These are phyloP conservation scores for Colletotrichum coccodes DNA, from an alignment of 2,329 filamentous ascomycete species.

Conservation along the genomic window DNA sequence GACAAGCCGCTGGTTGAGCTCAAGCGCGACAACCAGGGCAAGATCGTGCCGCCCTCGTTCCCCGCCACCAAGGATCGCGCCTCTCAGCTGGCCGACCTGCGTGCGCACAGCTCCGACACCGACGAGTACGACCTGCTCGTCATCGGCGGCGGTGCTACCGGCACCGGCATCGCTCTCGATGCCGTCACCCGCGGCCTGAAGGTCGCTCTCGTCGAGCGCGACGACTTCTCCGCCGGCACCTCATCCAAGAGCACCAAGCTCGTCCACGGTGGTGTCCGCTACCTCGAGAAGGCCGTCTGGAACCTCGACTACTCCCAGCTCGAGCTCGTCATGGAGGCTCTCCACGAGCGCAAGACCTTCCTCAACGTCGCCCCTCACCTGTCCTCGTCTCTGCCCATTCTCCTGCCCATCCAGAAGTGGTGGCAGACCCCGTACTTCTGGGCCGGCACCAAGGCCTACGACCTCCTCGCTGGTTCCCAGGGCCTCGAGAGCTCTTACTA, in stretches of 20 bases:
- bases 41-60: slow-evolving; percentile 51
- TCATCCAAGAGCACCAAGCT: slow-evolving; percentile 91
- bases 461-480: slow-evolving; percentile 82
- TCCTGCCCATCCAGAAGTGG: slow-evolving; percentile 85
- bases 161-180: slow-evolving; percentile 83
- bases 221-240: slow-evolving; percentile 85
- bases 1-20: slow-evolving; percentile 45
- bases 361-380: slow-evolving; percentile 85
- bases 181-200: slow-evolving; percentile 82
- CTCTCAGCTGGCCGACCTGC: slow-evolving; percentile 52
- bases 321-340: slow-evolving; percentile 81
- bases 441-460: slow-evolving; percentile 80
- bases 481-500: slow-evolving; percentile 88
- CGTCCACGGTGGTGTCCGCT: slow-evolving; percentile 86
- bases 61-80: slow-evolving; percentile 45
- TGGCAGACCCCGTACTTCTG: slow-evolving; percentile 84
- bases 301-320: slow-evolving; percentile 88
- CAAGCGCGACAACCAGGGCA: slow-evolving; percentile 47
- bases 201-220: slow-evolving; percentile 83
- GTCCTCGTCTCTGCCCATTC: slow-evolving; percentile 83
- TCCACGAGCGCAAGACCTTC: slow-evolving; percentile 86
- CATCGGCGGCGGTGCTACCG: slow-evolving; percentile 83
- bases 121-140: slow-evolving; percentile 81
- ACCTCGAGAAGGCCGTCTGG: slow-evolving; percentile 88
- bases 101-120: slow-evolving; percentile 46